Evolutionary conservation across 306 rosid species (phyloP), one percentile per base, ranked within the genome.

Genomic region (Vigna unguiculata): DNA sequence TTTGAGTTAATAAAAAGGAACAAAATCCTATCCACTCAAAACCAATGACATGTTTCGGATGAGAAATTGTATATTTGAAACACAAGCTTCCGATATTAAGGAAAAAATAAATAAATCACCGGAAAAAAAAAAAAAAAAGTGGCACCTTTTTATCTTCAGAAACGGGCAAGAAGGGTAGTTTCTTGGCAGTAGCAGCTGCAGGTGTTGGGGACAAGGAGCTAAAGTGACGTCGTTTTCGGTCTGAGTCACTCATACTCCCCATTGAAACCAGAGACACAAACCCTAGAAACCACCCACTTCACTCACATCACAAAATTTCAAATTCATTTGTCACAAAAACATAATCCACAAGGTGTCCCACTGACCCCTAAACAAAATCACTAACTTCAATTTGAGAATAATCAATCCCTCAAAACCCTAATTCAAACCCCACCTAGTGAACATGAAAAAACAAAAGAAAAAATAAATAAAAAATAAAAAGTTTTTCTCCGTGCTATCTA

Each of bases 191-290:
- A 51, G 86, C 85, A 46, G 83, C 54, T 28, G 83, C 83, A 65
- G 96, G 90, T 57, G 92, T 89, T 7, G 97, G 96, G 2, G 99
- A 88, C 60, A 92, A 54, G 83, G 99, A 87, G 85, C 85, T 92
- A 67, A 92, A 86, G 87, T 91, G 97, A 80, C 96, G 97, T 81
- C 97, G 97, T 82, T 95, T 95, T 77, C 97, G 82, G 80, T 92
- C 97, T 15, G 88, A 84, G 69, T 92, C 99, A 80, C 93, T 75
- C 34, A 94, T 89, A 77, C 97, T 95, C 87, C 97, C 97, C 99
- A 95, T 95, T 76, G 89, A 88, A 88, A 82, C 76, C 70, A 65
- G 76, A 49, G 61, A 72, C 82, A 25, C 82, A 83, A 83, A 87
- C 99, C 93, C 95, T 84, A 80, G 21, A 75, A 83, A 70, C 9